Conservation (phyloP, 1,139 yeast genomes). For the Kodamaea sp. region DNA sequence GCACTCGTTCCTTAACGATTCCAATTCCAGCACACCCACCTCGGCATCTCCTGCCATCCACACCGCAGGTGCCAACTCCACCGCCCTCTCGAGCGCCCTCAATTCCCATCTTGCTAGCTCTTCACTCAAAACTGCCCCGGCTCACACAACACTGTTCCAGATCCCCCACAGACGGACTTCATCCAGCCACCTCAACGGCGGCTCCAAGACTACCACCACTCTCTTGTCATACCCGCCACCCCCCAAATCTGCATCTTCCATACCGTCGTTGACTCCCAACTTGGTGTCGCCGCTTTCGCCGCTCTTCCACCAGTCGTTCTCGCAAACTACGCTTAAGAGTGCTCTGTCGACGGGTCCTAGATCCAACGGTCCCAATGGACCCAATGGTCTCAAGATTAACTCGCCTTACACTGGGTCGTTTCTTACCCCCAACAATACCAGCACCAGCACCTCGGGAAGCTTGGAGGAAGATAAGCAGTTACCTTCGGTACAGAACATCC, state of each 20-base stretch:
- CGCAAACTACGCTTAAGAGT: slow-evolving; percentile 22
- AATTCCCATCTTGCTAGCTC: slow-evolving; percentile 4
- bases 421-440: slow-evolving; percentile 6
- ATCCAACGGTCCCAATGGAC: too few species aligned
- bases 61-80: slow-evolving; percentile 6
- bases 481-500: slow-evolving; percentile 15
- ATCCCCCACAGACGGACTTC: slow-evolving; percentile 5
- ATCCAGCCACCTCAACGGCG: slow-evolving; percentile 1
- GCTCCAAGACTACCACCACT: slow-evolving; percentile 2
- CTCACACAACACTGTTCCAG: slow-evolving; percentile 16
- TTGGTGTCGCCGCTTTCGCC: slow-evolving; percentile 45
- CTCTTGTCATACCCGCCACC: slow-evolving; percentile 6
- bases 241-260: slow-evolving; percentile 11
- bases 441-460: slow-evolving; percentile 1
- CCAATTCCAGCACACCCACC: slow-evolving; percentile 8
- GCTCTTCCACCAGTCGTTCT: slow-evolving; percentile 41
- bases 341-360: slow-evolving; percentile 4
- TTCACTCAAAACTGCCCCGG: slow-evolving; percentile 21
- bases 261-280: slow-evolving; percentile 32
- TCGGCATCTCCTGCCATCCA: slow-evolving; percentile 4
- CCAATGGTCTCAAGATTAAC: slow-evolving; percentile 1
- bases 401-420: slow-evolving; percentile 2
- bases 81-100: slow-evolving; percentile 5
- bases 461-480: slow-evolving; percentile 8
- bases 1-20: slow-evolving; percentile 27